Percentiles rank a stretch among this genome's conserved stretches.
These are phyloP conservation scores for Monosiga brevicollis DNA, from an alignment of 78 protist genomes.

Conservation along the genomic window DNA sequence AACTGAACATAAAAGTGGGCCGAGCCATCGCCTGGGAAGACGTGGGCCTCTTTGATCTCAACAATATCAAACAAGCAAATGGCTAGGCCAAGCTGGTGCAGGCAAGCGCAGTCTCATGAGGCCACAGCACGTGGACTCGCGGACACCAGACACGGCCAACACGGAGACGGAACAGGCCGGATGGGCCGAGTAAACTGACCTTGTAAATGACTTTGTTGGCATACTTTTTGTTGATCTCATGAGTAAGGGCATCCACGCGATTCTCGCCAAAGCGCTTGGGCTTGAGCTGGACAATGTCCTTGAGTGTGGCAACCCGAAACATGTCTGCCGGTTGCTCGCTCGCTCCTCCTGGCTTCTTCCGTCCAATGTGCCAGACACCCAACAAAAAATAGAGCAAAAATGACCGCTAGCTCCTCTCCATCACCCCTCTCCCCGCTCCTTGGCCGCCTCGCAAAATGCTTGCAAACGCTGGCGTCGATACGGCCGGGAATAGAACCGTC, in stretches of 20 bases:
- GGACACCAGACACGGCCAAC: neutral
- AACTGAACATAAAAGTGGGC: neutral
- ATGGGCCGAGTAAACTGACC: neutral
- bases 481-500: too few species aligned
- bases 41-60: neutral
- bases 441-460: too few species aligned
- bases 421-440: too few species aligned
- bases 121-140: neutral
- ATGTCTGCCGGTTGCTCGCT: too few species aligned
- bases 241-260: neutral
- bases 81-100: neutral
- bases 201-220: neutral
- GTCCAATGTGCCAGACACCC: too few species aligned
- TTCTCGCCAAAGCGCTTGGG: neutral
- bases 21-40: neutral
- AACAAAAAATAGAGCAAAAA: too few species aligned
- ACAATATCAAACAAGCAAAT: neutral
- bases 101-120: neutral
- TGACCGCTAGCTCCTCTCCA: too few species aligned
- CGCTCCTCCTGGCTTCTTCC: too few species aligned
- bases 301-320: neutral
- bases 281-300: neutral
- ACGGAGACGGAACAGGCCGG: neutral
- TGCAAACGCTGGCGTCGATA: too few species aligned
- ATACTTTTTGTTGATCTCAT: neutral